These are phyloP conservation scores for Penicillium pulvis DNA, from an alignment of 495 filamentous ascomycete species.

Conservation along the genomic window DNA sequence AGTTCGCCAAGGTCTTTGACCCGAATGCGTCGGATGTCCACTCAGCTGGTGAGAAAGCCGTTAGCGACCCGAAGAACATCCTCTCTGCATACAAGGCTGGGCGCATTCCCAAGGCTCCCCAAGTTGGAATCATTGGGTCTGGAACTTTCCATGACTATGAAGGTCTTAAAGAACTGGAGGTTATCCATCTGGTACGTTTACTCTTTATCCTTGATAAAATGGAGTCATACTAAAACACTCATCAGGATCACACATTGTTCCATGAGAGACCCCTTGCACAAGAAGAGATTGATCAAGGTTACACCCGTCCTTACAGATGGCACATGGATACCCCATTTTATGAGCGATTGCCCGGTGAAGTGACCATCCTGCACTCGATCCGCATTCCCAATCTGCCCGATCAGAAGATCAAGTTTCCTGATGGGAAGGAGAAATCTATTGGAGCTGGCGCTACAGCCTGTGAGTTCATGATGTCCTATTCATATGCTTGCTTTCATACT, in stretches of 20 bases:
- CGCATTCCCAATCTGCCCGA: slow-evolving; percentile 15
- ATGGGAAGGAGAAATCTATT: slow-evolving; percentile 16
- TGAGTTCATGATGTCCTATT: background rate
- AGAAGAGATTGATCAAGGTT: slow-evolving; percentile 1
- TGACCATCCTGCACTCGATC: slow-evolving; percentile 17
- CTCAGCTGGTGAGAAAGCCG: slow-evolving; percentile 18
- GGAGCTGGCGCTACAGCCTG: slow-evolving; percentile 17
- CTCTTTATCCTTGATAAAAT: background rate
- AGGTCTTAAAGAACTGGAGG: slow-evolving; percentile 12
- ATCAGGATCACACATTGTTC: slow-evolving; percentile 15
- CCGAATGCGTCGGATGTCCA: slow-evolving; percentile 17
- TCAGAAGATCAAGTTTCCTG: slow-evolving; percentile 17
- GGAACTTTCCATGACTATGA: slow-evolving; percentile 16
- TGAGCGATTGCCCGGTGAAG: slow-evolving; percentile 16
- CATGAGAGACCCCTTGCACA: slow-evolving; percentile 12
- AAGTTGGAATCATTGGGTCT: slow-evolving; percentile 18
- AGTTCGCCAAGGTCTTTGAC: slow-evolving; percentile 18
- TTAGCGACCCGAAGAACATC: slow-evolving; percentile 18
- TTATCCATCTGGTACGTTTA: slow-evolving; percentile 10
- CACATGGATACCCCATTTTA: slow-evolving; percentile 21
- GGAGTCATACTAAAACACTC: background rate
- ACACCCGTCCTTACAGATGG: slow-evolving; percentile 16
- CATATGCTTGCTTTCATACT: background rate
- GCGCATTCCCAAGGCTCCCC: slow-evolving; percentile 16
- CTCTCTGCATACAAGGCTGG: slow-evolving; percentile 20